Base-by-base conservation (phyloP, 169 alveolate species). In the Blepharisma undulans region DNA sequence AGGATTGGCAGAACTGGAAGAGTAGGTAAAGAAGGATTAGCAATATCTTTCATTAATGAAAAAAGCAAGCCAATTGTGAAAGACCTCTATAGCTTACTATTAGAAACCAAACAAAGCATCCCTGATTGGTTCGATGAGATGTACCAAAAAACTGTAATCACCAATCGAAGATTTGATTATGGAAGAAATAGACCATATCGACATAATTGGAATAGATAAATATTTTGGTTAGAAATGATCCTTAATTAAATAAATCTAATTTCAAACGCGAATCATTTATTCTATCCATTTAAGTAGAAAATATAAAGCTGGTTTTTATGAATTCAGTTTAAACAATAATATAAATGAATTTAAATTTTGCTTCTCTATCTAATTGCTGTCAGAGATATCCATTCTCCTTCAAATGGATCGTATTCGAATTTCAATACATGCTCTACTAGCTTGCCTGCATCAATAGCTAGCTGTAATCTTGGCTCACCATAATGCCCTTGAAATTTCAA, bases 1-100 rank as follows among this genome's bases (percentile, higher is more conserved):
- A 96, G 99, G 85, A 96, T 97, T 48, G 98, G 98, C 66, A 92
- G 98, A 93, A 96, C 98, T 8, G 86, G 97, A 27, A 88, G 97
- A 76, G 96, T 92, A 89, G 95, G 96, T 6, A 86, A 86, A 61
- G 32, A 86, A 29, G 91, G 91, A 16, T 7, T 25, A 21, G 91
- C 91, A 19, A 84, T 84, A 7, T 78, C 86, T 0, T 78, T 78
- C 34, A 34, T 78, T 22, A 78, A 78, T 78, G 86, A 78, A 5
- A 78, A 78, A 32, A 78, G 34, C 60, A 78, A 34, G 60, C 29
- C 29, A 27, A 27, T 78, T 21, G 29, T 29, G 21, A 78, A 78
- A 34, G 86, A 78, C 34, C 29, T 78, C 34, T 78, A 78, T 21
- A 34, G 61, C 29, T 27, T 78, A 29, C 18, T 78, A 12, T 22